Conservation (phyloP, 1,284 basidiomycete species). For the Cerioporus squamosus region DNA sequence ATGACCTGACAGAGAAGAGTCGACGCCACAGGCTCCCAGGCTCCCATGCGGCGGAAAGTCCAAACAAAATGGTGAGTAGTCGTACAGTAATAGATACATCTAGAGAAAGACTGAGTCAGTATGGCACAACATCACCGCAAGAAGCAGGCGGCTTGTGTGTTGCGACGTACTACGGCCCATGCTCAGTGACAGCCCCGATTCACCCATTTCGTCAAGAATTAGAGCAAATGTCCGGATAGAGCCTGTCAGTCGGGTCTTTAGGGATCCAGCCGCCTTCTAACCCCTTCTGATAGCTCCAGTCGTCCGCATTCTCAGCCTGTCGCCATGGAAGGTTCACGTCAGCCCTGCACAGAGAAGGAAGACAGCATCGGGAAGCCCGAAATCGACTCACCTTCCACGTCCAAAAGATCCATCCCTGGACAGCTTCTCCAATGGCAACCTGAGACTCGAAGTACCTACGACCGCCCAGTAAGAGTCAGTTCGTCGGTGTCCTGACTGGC, state of each 20-base stretch:
- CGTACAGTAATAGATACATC: too few species aligned
- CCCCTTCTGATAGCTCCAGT: constrained; percentile 75
- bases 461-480: neutral
- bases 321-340: neutral
- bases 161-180: too few species aligned
- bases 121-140: too few species aligned
- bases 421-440: constrained; percentile 62
- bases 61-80: too few species aligned
- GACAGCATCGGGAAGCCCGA: neutral
- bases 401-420: constrained; percentile 86
- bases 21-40: too few species aligned
- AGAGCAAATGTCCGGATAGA: constrained; percentile 62
- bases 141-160: too few species aligned
- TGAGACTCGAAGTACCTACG: constrained; percentile 81
- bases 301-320: constrained; percentile 71
- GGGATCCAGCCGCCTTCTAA: constrained; percentile 77
- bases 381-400: constrained; percentile 69
- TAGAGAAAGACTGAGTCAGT: too few species aligned
- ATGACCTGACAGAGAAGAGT: too few species aligned
- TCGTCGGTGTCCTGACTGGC: too few species aligned
- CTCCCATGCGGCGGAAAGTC: too few species aligned
- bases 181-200: too few species aligned
- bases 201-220: neutral
- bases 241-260: constrained; percentile 59
- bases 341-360: neutral